Evolutionary conservation across 2,329 filamentous ascomycete genomes (phyloP), one percentile per base, ranked within the genome.

Genomic region (Xylariaceae sp.): DNA sequence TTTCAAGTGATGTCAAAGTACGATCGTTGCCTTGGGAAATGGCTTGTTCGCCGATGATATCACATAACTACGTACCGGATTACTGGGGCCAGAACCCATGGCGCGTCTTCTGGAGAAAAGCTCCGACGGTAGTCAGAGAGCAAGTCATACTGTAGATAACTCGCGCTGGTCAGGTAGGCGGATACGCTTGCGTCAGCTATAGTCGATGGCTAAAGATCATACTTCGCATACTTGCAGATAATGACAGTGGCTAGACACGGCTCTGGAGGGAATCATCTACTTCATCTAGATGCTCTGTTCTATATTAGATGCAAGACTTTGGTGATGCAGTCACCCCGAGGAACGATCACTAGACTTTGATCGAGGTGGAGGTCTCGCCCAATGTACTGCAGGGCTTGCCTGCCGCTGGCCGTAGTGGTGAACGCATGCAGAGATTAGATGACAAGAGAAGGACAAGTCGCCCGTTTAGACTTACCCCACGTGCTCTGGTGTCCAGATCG

Each of bases 341-440:
- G n/a, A n/a, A n/a, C 22, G 22, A 26, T 26, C 6, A 26, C 22
- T 11, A 26, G 22, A 26, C 22, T 11, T 6, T 11, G 6, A 26
- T 26, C 22, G 22, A 26, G 22, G 11, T 26, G 22, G 22, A 6
- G 22, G 6, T 26, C 6, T 6, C 22, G 11, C 9, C 33, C 33
- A 35, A 19, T 35, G 17, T 4, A 17, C 8, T 7, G 8, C 33
- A 19, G 19, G 15, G 18, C 15, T 18, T 49, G 37, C 32, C 42
- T 43, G 41, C 44, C 44, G 38, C 41, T 44, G 22, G 22, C 22
- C 32, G 34, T 39, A 41, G 28, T 40, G 44, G 46, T 45, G 43
- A 43, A 41, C 46, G 44, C 38, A 40, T 48, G 42, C 43, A 49
- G 15, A 43, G 49, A 47, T 52, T 52, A 49, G 53, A 49, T 29